Evolutionary conservation across 495 filamentous ascomycete genomes (phyloP).

Genomic region (Aspergillus affinis): DNA sequence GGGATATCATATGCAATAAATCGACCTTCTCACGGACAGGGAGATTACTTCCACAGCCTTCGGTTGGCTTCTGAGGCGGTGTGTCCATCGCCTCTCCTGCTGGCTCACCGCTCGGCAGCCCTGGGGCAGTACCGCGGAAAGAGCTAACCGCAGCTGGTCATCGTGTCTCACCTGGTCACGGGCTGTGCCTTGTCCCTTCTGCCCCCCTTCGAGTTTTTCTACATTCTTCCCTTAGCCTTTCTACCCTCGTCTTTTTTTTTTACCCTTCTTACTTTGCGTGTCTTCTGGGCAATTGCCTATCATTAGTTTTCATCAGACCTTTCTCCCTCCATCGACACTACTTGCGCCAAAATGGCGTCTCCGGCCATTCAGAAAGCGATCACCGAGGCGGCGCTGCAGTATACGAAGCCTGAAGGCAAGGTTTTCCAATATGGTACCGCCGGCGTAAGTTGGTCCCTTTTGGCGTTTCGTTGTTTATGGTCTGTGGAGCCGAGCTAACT

Average conservation of each 20-base stretch:
- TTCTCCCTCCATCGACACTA: constrained; percentile 13
- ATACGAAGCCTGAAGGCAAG: constrained; percentile 66
- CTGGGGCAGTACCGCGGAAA: constrained; percentile 10
- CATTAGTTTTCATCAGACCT: constrained; percentile 3
- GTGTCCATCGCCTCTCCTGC: constrained; percentile 15
- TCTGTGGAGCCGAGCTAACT: constrained; percentile 4
- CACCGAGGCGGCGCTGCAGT: constrained; percentile 43
- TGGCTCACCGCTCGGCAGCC: constrained; percentile 34
- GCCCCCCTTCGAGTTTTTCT: constrained; percentile 33
- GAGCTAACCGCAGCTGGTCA: constrained; percentile 15
- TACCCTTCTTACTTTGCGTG: constrained; percentile 11
- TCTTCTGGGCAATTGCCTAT: constrained; percentile 1
- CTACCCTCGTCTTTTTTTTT: constrained; percentile 17
- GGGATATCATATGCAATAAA: too few species aligned
- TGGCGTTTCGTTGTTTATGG: constrained; percentile 13
- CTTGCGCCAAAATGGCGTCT: constrained; percentile 45
- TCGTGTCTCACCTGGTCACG: constrained; percentile 13
- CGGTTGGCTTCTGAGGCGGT: not conserved
- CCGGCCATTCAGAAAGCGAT: constrained; percentile 46
- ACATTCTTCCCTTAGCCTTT: constrained; percentile 21
- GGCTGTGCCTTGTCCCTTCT: constrained; percentile 4
- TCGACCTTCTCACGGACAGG: not conserved
- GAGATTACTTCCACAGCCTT: constrained; percentile 11
- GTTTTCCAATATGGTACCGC: constrained; percentile 93
- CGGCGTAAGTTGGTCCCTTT: constrained; percentile 57